Conservation (phyloP, 306 rosid species). For the Lablab purpureus region DNA sequence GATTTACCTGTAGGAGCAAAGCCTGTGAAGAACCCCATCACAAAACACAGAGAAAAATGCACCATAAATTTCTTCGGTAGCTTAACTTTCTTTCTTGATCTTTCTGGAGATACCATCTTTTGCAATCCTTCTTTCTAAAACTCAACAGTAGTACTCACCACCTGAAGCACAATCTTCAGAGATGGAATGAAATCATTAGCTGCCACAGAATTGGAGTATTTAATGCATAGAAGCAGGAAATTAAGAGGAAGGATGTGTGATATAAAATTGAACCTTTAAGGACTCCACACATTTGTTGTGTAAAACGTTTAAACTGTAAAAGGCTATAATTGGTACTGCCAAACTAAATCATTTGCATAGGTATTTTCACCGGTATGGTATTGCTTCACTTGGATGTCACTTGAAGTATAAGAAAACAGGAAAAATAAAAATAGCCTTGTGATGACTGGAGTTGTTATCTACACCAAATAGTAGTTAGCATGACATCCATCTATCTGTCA, state of each 20-base stretch:
- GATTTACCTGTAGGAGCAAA: conserved; percentile 73
- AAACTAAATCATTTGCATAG: conserved; percentile 48
- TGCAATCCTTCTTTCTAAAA: not conserved
- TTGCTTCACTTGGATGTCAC: conserved; percentile 63
- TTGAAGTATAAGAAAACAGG: conserved; percentile 67
- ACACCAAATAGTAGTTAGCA: conserved; percentile 75
- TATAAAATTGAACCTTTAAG: conserved; percentile 37
- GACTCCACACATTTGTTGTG: conserved; percentile 30
- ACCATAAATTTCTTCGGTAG: conserved; percentile 71
- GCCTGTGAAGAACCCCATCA: conserved; percentile 87
- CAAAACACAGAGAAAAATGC: conserved; percentile 79
- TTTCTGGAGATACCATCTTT: conserved; percentile 70
- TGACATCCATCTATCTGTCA: conserved; percentile 64
- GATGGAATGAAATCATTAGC: not conserved
- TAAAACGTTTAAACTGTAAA: conserved; percentile 22
- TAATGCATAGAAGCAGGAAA: conserved; percentile 8
- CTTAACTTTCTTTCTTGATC: conserved; percentile 69
- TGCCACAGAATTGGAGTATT: conserved; percentile 6
- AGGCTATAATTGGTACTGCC: conserved; percentile 50
- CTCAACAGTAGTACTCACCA: not conserved
- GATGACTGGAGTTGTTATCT: conserved; percentile 51
- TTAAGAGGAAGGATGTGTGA: conserved; percentile 29
- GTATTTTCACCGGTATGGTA: conserved; percentile 49
- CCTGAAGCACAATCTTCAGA: not conserved
- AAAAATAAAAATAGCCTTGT: not conserved